phyloP scores from a whole-genome alignment of 2,329 filamentous ascomycete genomes.

The Xylaria sp. region DNA sequence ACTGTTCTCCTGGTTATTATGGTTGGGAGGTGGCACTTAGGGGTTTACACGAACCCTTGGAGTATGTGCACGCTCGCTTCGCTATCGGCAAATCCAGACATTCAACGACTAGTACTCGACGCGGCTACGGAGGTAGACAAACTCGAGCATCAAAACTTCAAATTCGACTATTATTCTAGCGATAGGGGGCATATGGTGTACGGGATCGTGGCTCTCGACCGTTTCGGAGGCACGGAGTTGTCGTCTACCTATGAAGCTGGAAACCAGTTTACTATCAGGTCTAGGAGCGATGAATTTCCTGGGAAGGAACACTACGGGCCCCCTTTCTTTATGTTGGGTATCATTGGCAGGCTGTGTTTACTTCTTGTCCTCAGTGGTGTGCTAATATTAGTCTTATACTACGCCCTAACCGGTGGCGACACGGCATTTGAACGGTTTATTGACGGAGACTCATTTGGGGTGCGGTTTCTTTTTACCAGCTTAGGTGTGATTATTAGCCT shows the following conservation, averaged over 20 bases:
- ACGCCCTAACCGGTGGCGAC: conserved; percentile 49
- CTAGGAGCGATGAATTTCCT: neutral
- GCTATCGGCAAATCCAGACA: conserved; percentile 35
- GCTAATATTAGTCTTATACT: conserved; percentile 51
- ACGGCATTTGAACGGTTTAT: conserved; percentile 55
- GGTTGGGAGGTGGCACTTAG: conserved; percentile 46
- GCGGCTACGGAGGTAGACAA: neutral
- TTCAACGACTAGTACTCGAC: conserved; percentile 25
- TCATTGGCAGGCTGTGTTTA: conserved; percentile 23
- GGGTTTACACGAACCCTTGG: conserved; percentile 51
- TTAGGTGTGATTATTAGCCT: conserved; percentile 52
- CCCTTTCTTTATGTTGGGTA: conserved; percentile 24
- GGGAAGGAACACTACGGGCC: neutral
- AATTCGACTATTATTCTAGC: conserved; percentile 13
- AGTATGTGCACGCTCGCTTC: conserved; percentile 49
- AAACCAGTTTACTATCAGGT: neutral
- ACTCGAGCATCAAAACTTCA: conserved; percentile 21
- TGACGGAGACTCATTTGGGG: conserved; percentile 52
- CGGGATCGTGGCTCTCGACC: conserved; percentile 20
- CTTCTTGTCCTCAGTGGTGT: conserved; percentile 42
- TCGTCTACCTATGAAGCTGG: neutral
- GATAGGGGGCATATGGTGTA: conserved; percentile 14
- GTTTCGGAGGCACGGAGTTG: neutral
- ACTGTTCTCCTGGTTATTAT: conserved; percentile 41
- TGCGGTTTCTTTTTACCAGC: conserved; percentile 53